A percentile compares a stretch with the other conserved stretches of the same genome.
Conservation (phyloP, 2,329 filamentous ascomycete species). For the Fusarium secorum region DNA sequence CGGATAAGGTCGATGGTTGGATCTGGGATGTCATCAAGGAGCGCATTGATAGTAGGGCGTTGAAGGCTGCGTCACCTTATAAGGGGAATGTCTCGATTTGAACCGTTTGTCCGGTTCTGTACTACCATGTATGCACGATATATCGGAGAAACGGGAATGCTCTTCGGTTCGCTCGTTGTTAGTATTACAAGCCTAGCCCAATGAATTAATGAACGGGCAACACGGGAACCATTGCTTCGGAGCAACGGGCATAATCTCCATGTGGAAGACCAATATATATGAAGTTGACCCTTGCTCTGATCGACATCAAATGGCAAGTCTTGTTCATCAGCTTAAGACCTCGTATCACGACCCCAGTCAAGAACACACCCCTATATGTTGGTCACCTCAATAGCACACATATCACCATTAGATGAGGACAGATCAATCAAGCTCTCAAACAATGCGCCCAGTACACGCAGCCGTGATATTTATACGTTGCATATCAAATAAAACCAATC, state of each 20-base stretch:
- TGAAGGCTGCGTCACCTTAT: slow-evolving; percentile 9
- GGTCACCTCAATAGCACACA: background rate
- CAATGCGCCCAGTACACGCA: slow-evolving; percentile 8
- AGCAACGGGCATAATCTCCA: background rate
- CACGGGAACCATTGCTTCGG: background rate
- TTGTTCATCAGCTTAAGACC: background rate
- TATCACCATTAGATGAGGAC: background rate
- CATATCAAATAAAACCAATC: background rate
- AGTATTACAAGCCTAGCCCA: background rate
- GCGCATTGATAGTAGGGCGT: slow-evolving; percentile 42
- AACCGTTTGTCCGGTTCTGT: background rate
- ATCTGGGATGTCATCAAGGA: slow-evolving; percentile 52
- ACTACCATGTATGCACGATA: background rate
- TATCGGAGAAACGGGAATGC: background rate
- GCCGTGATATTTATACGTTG: slow-evolving; percentile 27
- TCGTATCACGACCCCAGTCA: background rate
- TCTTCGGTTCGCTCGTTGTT: background rate
- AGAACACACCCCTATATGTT: background rate
- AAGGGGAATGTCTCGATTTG: background rate
- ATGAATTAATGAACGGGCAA: background rate
- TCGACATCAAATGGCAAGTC: background rate
- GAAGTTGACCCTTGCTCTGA: background rate
- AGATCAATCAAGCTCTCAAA: background rate
- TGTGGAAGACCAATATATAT: background rate
- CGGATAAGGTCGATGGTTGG: slow-evolving; percentile 49